Conservation (phyloP, 2,329 filamentous ascomycete species). For the Nigrograna mackinnonii region DNA sequence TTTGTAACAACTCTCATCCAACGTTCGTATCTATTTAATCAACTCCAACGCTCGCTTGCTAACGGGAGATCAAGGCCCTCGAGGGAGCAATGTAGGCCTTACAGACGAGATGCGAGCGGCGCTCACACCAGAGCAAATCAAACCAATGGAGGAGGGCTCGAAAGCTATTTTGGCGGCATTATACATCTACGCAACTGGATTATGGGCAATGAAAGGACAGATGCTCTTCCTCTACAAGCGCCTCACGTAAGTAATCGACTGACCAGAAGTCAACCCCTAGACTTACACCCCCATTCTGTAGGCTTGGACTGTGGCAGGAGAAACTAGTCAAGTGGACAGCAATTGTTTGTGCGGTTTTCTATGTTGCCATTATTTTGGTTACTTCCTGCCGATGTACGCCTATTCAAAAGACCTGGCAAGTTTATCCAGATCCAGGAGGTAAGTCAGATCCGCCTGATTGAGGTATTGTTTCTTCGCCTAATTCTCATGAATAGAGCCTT, state of each 20-base stretch:
- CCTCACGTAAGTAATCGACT: not conserved
- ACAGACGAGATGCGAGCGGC: not conserved
- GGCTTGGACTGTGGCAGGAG: not conserved
- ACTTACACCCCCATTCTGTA: not conserved
- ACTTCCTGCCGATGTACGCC: constrained; percentile 10
- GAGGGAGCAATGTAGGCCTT: not conserved
- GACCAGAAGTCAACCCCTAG: not conserved
- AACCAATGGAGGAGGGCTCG: not conserved
- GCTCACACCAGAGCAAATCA: not conserved
- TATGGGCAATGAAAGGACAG: not conserved
- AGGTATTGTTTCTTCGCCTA: too few relatives aligned
- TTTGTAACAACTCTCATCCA: not conserved
- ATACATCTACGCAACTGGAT: not conserved
- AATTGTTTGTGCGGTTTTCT: not conserved
- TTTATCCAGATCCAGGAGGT: constrained; percentile 11
- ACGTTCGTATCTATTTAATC: too few relatives aligned
- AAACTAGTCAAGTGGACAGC: not conserved
- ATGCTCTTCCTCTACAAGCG: not conserved
- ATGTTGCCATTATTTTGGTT: not conserved
- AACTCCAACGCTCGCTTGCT: too few relatives aligned
- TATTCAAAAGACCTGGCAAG: constrained; percentile 10
- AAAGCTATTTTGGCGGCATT: not conserved
- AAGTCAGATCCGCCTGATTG: too few relatives aligned
- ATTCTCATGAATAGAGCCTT: too few relatives aligned
- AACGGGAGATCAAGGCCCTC: too few relatives aligned